Base-by-base conservation (phyloP, 176 grass and related monocot species). In the Hordeum vulgare region DNA sequence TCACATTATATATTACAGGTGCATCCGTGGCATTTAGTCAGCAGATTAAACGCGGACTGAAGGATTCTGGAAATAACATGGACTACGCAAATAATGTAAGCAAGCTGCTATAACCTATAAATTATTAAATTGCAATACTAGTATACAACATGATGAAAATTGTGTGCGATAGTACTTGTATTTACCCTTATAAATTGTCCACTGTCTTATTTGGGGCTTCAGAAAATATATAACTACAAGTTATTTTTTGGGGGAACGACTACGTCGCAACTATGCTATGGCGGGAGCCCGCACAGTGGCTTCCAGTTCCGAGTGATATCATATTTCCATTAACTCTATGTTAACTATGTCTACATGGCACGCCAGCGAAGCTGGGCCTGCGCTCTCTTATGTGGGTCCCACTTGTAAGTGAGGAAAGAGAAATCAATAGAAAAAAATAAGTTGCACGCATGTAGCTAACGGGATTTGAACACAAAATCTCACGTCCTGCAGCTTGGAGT, bases 1-100 rank as follows among this genome's bases (percentile, higher is more conserved):
- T 14, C 75, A 87, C 80, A 69, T 80, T 71, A 68, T 78, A 21
- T 89, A 82, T 81, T 78, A 86, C 83, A 94, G 92, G 83, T 76
- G 89, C 54, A 84, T 74, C 66, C 15, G 44, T 69, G 29, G 13
- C 39, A 26, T 87, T 78, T 44, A 76, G 69, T 80, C 89, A 85
- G 54, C 73, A 75, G 23, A 65, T 72, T 65, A 37, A 84, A 75
- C 18, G 79, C 1, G 66, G 56, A 36, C 40, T 4, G 11, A 59
- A 44, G 40, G 71, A 93, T 70, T 88, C 88, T 90, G 60, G 49
- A 79, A 86, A 86, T 60, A 83, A 63, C 61, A 64, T 68, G 45
- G 83, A 66, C 64, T 42, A 61, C 4, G 36, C 42, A 37, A 82
- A 76, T 84, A 88, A 80, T 88, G 91, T 93, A 88, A 83, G 91